Conservation (phyloP, 1,284 basidiomycete species). For the Trametes polyzona region DNA sequence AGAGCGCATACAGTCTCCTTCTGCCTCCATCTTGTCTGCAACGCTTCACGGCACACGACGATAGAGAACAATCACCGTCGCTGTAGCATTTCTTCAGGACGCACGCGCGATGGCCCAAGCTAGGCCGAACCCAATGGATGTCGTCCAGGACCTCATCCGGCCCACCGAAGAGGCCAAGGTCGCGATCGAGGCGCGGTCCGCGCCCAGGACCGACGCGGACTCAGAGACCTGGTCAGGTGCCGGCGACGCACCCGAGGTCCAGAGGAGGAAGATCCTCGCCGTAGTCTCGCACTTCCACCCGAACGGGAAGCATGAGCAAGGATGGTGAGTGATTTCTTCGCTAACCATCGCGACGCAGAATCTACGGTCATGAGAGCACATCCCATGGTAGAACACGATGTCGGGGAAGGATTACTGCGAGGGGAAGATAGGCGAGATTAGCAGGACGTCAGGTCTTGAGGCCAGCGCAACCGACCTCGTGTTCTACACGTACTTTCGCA, state of each 20-base stretch:
- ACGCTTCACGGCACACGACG: too few species aligned
- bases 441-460: too few species aligned
- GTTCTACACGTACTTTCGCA: too few species aligned
- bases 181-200: conserved; percentile 38
- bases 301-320: conserved; percentile 39
- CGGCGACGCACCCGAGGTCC: conserved; percentile 9
- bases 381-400: too few species aligned
- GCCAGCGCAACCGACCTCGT: too few species aligned
- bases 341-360: too few species aligned
- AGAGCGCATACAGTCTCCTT: background rate
- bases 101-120: conserved; percentile 15
- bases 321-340: conserved; percentile 37
- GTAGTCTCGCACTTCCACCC: conserved; percentile 40
- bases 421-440: too few species aligned
- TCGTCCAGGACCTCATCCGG: conserved; percentile 35
- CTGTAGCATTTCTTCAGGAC: too few species aligned
- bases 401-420: too few species aligned
- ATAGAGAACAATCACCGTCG: too few species aligned
- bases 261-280: conserved; percentile 38
- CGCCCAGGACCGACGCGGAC: conserved; percentile 16
- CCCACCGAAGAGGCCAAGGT: conserved; percentile 47
- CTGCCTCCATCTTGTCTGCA: too few species aligned
- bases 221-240: conserved; percentile 21
- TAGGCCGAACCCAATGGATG: conserved; percentile 15
- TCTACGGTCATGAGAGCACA: background rate